Evolutionary conservation across 345 rosid genomes (phyloP), one percentile per base, ranked within the genome.

Genomic region (Theobroma cacao): DNA sequence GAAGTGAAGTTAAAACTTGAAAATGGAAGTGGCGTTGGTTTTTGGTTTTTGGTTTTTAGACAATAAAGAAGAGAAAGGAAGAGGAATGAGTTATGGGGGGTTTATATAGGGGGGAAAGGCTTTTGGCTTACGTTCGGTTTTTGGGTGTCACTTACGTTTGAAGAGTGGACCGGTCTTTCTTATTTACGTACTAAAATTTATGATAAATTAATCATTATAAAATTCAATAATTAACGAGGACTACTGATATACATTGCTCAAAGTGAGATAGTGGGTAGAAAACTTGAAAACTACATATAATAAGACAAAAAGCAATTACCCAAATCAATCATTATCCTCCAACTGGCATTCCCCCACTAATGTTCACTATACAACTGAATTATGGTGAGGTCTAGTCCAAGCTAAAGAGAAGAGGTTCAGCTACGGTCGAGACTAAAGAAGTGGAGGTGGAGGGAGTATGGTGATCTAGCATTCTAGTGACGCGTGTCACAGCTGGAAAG

Each of bases 401-500:
- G 41, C 41, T 48, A 48, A n/a, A 34, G 33, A n/a, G 53, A 55
- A n/a, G 26, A n/a, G 7, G 63, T 20, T 72, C 64, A 31, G 12
- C n/a, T 55, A 52, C 63, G 64, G 47, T 36, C 48, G 63, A 55
- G 38, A 26, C 58, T 18, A 70, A 2, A 30, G n/a, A 30, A 70
- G 31, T 6, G n/a, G 3, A 33, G 2, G 31, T 72, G 31, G 33
- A 36, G 1, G 2, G 6, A 17, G 1, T 2, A 50, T 8, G 30
- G 5, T 14, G 38, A 69, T 69, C 14, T 0, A 26, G 12, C 38
- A 13, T 8, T 24, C 36, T 13, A 47, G 12, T 17, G 28, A 50
- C 75, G 30, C 60, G 75, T 72, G 75, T 72, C 45, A 69, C n/a
- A n/a, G n/a, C n/a, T n/a, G n/a, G n/a, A 55, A 55, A 22, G 24